Evolutionary conservation across 2,329 filamentous ascomycete species (phyloP).

Genomic region (Fusarium algeriense): DNA sequence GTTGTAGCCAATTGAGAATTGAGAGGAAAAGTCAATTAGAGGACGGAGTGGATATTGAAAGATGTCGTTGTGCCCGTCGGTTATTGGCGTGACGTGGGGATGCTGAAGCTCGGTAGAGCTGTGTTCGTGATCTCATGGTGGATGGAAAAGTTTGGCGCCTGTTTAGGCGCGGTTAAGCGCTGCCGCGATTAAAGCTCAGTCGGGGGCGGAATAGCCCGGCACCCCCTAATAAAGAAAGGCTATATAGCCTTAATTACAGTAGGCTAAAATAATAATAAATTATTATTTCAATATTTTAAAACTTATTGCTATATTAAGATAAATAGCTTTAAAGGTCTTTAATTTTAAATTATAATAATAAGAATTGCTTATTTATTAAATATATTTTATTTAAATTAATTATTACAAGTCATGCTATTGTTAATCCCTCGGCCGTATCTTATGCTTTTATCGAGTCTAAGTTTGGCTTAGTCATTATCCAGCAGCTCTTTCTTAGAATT

Average conservation of each 20-base stretch:
- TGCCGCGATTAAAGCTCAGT: background rate
- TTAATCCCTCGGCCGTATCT: background rate
- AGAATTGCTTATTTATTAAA: background rate
- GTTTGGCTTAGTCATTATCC: constrained; percentile 14
- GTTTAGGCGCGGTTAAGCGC: constrained; percentile 43
- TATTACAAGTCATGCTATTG: background rate
- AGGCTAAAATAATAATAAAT: background rate
- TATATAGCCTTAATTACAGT: background rate
- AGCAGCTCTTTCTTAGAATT: background rate
- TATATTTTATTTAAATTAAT: background rate
- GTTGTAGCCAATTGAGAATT: background rate
- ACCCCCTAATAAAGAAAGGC: constrained; percentile 13
- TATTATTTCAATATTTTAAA: background rate
- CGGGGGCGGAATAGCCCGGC: constrained; percentile 1
- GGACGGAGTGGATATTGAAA: constrained; percentile 37
- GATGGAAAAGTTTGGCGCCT: constrained; percentile 42
- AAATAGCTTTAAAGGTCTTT: background rate
- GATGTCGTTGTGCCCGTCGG: constrained; percentile 27
- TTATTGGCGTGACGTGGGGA: constrained; percentile 33
- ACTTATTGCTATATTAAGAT: accelerated
- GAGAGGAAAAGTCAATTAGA: constrained; percentile 12
- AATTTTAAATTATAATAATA: background rate
- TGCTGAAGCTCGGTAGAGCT: constrained; percentile 38
- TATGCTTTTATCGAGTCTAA: background rate
- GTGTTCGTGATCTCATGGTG: constrained; percentile 48